Evolutionary conservation across 2,329 filamentous ascomycete species (phyloP).

Genomic region (Elsinoe batatas): DNA sequence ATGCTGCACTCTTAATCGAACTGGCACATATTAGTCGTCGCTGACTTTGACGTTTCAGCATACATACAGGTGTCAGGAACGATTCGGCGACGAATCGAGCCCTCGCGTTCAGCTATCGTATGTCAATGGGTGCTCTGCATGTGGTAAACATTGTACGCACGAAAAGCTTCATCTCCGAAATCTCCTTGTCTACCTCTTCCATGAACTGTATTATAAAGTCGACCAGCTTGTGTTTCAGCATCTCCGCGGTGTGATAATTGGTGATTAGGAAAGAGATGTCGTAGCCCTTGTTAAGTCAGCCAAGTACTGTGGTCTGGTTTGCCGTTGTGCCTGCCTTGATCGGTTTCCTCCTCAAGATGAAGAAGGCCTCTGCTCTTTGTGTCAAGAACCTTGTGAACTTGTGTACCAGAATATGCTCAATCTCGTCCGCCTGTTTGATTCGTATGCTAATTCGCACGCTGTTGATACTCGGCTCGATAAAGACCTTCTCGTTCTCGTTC

Average conservation of each 20-base stretch:
- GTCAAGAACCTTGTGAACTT: conserved; percentile 97
- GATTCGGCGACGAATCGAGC: conserved; percentile 97
- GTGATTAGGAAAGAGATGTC: conserved; percentile 98
- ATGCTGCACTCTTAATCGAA: conserved; percentile 8
- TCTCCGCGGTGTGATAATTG: conserved; percentile 96
- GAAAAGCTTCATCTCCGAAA: conserved; percentile 99
- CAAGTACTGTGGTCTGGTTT: background rate
- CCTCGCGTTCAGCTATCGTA: conserved; percentile 73
- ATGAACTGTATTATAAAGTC: conserved; percentile 99
- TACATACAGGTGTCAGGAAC: conserved; percentile 79
- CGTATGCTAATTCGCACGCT: conserved; percentile 94
- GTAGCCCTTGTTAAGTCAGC: conserved; percentile 59
- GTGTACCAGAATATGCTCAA: conserved; percentile 94
- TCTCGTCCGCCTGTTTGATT: conserved; percentile 99
- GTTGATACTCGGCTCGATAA: conserved; percentile 96
- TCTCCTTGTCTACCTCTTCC: conserved; percentile 99
- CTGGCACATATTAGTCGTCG: background rate
- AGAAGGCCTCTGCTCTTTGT: conserved; percentile 92
- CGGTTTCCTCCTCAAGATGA: conserved; percentile 88
- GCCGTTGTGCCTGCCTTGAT: conserved; percentile 58
- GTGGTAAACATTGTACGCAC: conserved; percentile 45
- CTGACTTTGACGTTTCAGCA: too few species aligned
- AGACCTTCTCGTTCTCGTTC: conserved; percentile 93
- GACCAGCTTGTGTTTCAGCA: conserved; percentile 97
- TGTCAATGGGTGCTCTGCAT: conserved; percentile 24